These are phyloP conservation scores for Russula lepida DNA, from an alignment of 768 basidiomycete genomes.

Conservation along the genomic window DNA sequence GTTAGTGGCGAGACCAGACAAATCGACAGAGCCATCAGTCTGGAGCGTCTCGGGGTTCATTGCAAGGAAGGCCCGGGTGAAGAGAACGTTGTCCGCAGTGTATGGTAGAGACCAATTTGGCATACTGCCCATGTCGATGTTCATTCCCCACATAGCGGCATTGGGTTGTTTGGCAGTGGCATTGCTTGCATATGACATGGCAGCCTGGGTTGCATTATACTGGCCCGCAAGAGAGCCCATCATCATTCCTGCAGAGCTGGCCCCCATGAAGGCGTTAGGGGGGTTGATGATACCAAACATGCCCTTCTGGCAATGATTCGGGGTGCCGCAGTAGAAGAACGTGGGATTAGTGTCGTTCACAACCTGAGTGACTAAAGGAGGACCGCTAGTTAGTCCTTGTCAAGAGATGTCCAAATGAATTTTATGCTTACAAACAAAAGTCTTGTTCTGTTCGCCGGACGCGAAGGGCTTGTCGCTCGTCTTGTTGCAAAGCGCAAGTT, in stretches of 20 bases:
- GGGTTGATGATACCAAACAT: constrained; percentile 82
- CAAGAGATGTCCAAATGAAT: neutral
- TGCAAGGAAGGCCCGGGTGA: constrained; percentile 37
- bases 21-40: constrained; percentile 43
- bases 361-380: constrained; percentile 45
- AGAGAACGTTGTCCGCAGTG: constrained; percentile 52
- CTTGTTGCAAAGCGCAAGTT: constrained; percentile 66
- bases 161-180: constrained; percentile 38
- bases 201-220: constrained; percentile 47
- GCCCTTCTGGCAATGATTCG: constrained; percentile 68
- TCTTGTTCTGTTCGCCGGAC: constrained; percentile 54
- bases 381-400: constrained; percentile 20
- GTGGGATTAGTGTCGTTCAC: constrained; percentile 67
- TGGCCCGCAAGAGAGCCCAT: constrained; percentile 36
- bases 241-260: constrained; percentile 43
- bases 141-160: constrained; percentile 53
- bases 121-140: constrained; percentile 48
- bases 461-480: constrained; percentile 49
- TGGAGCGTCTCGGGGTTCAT: constrained; percentile 44
- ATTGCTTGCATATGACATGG: constrained; percentile 42
- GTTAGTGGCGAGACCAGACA: constrained; percentile 34
- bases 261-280: constrained; percentile 38
- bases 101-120: constrained; percentile 45
- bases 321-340: constrained; percentile 68
- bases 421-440: constrained; percentile 44